Evolutionary conservation across 2,329 filamentous ascomycete genomes (phyloP).

Genomic region (Corynespora cassiicola): DNA sequence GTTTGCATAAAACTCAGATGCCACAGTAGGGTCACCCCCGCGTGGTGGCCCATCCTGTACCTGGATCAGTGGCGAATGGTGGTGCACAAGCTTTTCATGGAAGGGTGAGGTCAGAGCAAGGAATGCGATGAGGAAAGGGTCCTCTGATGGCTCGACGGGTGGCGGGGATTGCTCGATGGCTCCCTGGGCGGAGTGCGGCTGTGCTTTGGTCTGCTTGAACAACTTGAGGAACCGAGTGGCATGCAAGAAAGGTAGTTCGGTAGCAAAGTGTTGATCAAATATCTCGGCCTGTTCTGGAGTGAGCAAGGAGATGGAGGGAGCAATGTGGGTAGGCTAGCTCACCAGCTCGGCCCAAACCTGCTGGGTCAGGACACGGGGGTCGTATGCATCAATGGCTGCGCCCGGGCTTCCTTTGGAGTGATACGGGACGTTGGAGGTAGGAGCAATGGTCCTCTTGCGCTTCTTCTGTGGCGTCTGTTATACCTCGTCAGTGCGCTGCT

Average conservation of each 20-base stretch:
- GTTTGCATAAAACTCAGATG: conserved; percentile 70
- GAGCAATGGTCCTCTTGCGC: conserved; percentile 47
- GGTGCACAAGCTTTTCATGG: conserved; percentile 64
- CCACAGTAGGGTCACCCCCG: conserved; percentile 60
- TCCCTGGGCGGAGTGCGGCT: too few relatives aligned
- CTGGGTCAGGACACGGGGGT: conserved; percentile 67
- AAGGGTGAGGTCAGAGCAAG: conserved; percentile 74
- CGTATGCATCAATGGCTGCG: conserved; percentile 63
- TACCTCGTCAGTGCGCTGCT: too few relatives aligned
- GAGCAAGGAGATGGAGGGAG: conserved; percentile 9
- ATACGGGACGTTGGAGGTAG: conserved; percentile 40
- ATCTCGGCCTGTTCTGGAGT: conserved; percentile 61
- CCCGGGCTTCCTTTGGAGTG: conserved; percentile 54
- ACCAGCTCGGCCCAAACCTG: conserved; percentile 71
- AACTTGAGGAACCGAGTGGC: conserved; percentile 65
- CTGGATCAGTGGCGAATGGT: conserved; percentile 63
- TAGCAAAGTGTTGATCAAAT: conserved; percentile 74
- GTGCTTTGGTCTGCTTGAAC: conserved; percentile 44
- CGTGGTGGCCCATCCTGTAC: too few relatives aligned
- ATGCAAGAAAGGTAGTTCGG: conserved; percentile 76
- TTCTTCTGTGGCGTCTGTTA: conserved; percentile 26
- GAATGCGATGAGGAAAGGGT: conserved; percentile 67
- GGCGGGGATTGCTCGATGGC: too few relatives aligned
- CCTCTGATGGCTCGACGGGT: conserved; percentile 55
- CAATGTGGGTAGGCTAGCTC: conserved; percentile 13